A percentile compares a stretch with the other conserved stretches of the same genome.
Evolutionary conservation across 2,329 filamentous ascomycete species (phyloP).

Genomic region (Fusarium nanum): DNA sequence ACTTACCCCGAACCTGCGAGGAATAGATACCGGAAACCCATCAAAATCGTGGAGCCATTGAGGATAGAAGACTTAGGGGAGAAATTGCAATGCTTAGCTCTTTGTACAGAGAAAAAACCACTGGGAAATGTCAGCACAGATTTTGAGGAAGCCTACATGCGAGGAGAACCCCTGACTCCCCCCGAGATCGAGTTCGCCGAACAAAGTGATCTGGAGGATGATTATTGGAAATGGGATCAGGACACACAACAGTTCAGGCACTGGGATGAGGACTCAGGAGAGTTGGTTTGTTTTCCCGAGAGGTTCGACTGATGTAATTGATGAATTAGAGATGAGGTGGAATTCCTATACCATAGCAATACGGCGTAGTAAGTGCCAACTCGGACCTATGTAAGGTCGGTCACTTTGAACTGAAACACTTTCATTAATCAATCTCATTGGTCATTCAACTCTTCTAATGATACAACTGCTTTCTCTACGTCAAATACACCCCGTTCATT

Average conservation of each 20-base stretch:
- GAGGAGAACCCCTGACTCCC: conserved; percentile 31
- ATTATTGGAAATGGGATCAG: conserved; percentile 43
- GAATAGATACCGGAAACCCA: conserved; percentile 8
- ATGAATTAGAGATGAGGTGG: neutral
- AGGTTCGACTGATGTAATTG: conserved; percentile 36
- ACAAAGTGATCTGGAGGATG: conserved; percentile 34
- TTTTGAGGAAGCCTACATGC: conserved; percentile 33
- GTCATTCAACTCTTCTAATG: conserved; percentile 3
- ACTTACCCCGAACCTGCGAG: neutral
- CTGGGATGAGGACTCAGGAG: conserved; percentile 39
- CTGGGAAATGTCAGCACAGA: neutral
- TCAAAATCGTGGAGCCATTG: neutral
- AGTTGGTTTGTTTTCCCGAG: conserved; percentile 43
- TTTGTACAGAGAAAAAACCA: neutral
- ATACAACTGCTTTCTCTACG: neutral
- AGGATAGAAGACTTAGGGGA: conserved; percentile 12
- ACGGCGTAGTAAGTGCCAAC: neutral
- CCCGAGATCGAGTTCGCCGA: conserved; percentile 38
- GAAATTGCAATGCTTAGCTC: conserved; percentile 8
- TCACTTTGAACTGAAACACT: neutral
- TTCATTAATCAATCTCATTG: conserved; percentile 6
- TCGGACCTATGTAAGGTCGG: neutral
- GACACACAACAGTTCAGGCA: conserved; percentile 33
- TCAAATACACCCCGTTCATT: neutral
- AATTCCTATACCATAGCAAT: neutral